These are phyloP conservation scores for Pneumocystis carinii DNA, from an alignment of 1,139 yeast species.

Conservation along the genomic window DNA sequence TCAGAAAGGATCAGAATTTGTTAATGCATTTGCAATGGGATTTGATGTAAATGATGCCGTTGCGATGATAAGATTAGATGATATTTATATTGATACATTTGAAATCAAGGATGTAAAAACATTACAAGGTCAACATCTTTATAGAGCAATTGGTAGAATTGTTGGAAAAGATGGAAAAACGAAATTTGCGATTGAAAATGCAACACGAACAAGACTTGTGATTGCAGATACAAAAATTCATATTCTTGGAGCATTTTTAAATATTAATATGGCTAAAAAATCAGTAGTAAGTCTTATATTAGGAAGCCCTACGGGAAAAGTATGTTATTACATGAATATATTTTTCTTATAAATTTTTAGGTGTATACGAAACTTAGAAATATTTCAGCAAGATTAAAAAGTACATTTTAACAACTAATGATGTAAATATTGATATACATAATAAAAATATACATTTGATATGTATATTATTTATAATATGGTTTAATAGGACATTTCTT, in stretches of 20 bases:
- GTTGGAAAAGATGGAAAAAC: conserved; percentile 99
- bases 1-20: conserved; percentile 94
- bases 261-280: conserved; percentile 93
- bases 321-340: background rate
- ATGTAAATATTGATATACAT: background rate
- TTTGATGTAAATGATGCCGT: conserved; percentile 95
- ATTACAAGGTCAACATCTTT: conserved; percentile 83
- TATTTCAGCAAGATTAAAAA: conserved; percentile 93
- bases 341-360: background rate
- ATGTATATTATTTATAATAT: background rate
- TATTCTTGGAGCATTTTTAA: conserved; percentile 91
- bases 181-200: conserved; percentile 94
- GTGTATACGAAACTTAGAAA: conserved; percentile 94
- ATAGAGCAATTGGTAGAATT: conserved; percentile 97
- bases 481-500: background rate
- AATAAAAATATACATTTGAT: background rate
- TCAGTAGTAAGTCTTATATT: conserved; percentile 85
- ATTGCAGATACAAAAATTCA: conserved; percentile 93
- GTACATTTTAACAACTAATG: conserved; percentile 45
- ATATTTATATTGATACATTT: conserved; percentile 87
- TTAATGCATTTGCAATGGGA: conserved; percentile 87
- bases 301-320: conserved; percentile 95
- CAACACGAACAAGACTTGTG: conserved; percentile 94
- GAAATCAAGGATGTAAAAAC: conserved; percentile 96
- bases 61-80: conserved; percentile 85